phyloP scores from a whole-genome alignment of 116 monocot genomes.

The Papilionanthe hybrid region DNA sequence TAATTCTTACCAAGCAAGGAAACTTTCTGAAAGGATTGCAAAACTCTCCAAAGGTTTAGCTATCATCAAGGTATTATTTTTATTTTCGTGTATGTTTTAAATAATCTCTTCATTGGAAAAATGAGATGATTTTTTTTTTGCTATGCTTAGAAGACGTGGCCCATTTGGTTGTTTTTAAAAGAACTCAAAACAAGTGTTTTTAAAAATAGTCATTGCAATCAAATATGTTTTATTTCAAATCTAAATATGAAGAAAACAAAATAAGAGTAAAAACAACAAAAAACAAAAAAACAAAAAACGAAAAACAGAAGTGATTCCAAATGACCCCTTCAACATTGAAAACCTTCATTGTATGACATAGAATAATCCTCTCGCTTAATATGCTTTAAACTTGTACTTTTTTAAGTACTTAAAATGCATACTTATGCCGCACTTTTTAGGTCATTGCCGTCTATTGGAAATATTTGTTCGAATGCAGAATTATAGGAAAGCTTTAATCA shows the following conservation, averaged over 20 bases:
- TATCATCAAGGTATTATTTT: constrained; percentile 63
- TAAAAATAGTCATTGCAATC: too few species aligned
- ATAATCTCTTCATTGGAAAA: neutral
- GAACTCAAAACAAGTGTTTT: too few species aligned
- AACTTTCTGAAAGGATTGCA: constrained; percentile 83
- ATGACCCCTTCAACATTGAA: neutral
- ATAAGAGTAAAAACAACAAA: too few species aligned
- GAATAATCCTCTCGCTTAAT: neutral
- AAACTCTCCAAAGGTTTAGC: constrained; percentile 90
- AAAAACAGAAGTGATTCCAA: too few species aligned
- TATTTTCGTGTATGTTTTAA: neutral
- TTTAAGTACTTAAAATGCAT: neutral
- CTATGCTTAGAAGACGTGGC: neutral
- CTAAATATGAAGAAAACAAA: too few species aligned
- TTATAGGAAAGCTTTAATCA: neutral
- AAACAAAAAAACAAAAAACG: too few species aligned
- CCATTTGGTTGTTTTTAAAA: too few species aligned
- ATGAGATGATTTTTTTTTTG: neutral
- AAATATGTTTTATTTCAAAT: too few species aligned
- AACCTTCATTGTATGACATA: neutral
- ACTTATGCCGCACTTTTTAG: neutral
- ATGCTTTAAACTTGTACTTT: neutral
- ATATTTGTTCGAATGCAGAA: neutral
- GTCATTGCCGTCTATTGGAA: neutral
- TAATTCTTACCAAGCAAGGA: constrained; percentile 55